phyloP scores from a whole-genome alignment of 805 yeast species.

The Clavispora vitiphila region DNA sequence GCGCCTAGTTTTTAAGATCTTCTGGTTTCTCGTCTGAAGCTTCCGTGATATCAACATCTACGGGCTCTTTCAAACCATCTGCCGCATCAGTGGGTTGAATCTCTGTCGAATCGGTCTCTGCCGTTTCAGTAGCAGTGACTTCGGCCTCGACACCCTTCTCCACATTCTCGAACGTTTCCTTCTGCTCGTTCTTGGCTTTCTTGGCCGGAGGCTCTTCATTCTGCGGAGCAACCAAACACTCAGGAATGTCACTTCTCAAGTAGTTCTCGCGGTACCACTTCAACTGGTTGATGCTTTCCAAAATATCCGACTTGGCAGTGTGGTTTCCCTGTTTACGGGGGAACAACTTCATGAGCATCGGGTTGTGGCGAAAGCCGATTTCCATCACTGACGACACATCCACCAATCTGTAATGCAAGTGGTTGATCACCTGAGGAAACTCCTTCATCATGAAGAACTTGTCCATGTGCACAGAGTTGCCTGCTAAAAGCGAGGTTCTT shows the following conservation, averaged over 20 bases:
- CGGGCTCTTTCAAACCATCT: not conserved
- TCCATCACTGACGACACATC: constrained; percentile 91
- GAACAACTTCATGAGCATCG: constrained; percentile 45
- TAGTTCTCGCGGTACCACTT: constrained; percentile 71
- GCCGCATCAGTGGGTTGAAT: not conserved
- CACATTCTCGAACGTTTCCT: not conserved
- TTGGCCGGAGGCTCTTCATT: not conserved
- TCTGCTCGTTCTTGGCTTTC: not conserved
- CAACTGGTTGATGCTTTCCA: constrained; percentile 83
- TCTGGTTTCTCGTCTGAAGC: not conserved
- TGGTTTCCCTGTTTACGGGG: constrained; percentile 71
- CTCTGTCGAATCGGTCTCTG: not conserved
- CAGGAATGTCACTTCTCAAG: constrained; percentile 25
- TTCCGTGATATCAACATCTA: not conserved
- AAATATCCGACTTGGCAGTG: constrained; percentile 83
- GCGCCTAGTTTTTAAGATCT: not conserved
- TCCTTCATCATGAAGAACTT: constrained; percentile 77
- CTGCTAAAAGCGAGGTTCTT: constrained; percentile 72
- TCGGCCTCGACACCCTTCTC: not conserved
- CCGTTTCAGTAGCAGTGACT: not conserved
- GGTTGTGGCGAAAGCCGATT: constrained; percentile 72
- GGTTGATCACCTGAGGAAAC: constrained; percentile 68
- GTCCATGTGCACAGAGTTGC: constrained; percentile 92
- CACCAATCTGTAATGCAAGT: constrained; percentile 67
- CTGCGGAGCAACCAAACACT: not conserved